Evolutionary conservation across 179 eudicot species (phyloP).

Genomic region (Gypsophila paniculata): DNA sequence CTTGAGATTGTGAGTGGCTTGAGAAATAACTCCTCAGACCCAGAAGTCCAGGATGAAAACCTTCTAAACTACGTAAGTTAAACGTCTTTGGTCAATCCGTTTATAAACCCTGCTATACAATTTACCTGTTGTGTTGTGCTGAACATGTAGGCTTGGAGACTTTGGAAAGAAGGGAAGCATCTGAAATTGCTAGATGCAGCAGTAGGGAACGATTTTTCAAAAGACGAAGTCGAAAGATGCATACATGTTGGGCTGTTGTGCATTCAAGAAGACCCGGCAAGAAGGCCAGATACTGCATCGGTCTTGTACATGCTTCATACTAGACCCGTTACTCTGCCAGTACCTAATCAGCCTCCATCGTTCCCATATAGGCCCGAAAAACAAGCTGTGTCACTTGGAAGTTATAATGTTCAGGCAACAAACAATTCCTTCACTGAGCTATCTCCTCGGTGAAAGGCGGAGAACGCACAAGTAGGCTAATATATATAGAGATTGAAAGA

Average conservation of each 20-base stretch:
- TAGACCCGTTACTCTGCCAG: neutral
- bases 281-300: slow-evolving; percentile 38
- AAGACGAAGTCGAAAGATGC: slow-evolving; percentile 35
- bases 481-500: neutral
- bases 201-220: slow-evolving; percentile 18
- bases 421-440: neutral
- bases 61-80: slow-evolving; percentile 36
- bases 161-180: slow-evolving; percentile 28
- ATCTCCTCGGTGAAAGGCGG: slow-evolving; percentile 7
- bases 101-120: neutral
- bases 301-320: slow-evolving; percentile 34
- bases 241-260: slow-evolving; percentile 43
- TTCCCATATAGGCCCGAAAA: slow-evolving; percentile 6
- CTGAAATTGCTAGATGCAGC: slow-evolving; percentile 30
- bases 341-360: slow-evolving; percentile 10
- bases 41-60: slow-evolving; percentile 26
- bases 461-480: neutral
- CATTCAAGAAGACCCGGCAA: slow-evolving; percentile 33
- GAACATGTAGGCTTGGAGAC: slow-evolving; percentile 34
- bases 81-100: neutral
- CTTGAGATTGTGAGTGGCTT: slow-evolving; percentile 38
- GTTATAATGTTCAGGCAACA: slow-evolving; percentile 3
- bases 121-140: neutral
- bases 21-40: slow-evolving; percentile 21
- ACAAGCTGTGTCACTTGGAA: slow-evolving; percentile 1